phyloP scores from a whole-genome alignment of 2,329 filamentous ascomycete species.

The Furcasterigmium sp. region DNA sequence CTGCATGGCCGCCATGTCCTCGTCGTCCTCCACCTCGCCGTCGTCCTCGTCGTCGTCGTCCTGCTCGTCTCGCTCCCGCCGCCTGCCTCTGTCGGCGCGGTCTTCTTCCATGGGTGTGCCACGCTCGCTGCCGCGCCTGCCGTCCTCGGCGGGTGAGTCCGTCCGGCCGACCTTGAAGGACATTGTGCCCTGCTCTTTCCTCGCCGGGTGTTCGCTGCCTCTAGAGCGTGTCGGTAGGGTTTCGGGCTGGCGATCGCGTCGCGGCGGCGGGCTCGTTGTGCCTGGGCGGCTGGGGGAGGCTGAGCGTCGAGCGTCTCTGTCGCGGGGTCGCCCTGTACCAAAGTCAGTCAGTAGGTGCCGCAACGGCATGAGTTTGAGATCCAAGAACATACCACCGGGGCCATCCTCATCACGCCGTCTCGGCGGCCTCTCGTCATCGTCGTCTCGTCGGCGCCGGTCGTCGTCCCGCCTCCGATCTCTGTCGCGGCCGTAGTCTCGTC shows the following conservation, averaged over 20 bases:
- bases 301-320: constrained; percentile 27
- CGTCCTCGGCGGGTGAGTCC: constrained; percentile 17
- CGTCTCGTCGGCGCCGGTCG: constrained; percentile 16
- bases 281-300: constrained; percentile 22
- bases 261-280: constrained; percentile 14
- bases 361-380: background rate
- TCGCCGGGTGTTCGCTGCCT: constrained; percentile 10
- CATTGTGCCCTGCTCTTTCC: constrained; percentile 19
- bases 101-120: constrained; percentile 23
- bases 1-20: constrained; percentile 68
- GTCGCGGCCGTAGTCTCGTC: constrained; percentile 16
- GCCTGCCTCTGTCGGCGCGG: constrained; percentile 11
- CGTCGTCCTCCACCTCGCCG: constrained; percentile 53
- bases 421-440: constrained; percentile 13
- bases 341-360: constrained; percentile 2
- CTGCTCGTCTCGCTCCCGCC: background rate
- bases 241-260: constrained; percentile 10
- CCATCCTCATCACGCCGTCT: constrained; percentile 16
- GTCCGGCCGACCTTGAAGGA: constrained; percentile 29
- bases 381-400: constrained; percentile 5
- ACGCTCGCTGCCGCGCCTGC: constrained; percentile 12
- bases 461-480: constrained; percentile 18
- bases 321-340: constrained; percentile 7
- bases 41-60: constrained; percentile 37
- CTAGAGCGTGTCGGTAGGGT: constrained; percentile 25